Conservation (phyloP, 1,284 basidiomycete species). For the Leccinum pseudoinsigne region DNA sequence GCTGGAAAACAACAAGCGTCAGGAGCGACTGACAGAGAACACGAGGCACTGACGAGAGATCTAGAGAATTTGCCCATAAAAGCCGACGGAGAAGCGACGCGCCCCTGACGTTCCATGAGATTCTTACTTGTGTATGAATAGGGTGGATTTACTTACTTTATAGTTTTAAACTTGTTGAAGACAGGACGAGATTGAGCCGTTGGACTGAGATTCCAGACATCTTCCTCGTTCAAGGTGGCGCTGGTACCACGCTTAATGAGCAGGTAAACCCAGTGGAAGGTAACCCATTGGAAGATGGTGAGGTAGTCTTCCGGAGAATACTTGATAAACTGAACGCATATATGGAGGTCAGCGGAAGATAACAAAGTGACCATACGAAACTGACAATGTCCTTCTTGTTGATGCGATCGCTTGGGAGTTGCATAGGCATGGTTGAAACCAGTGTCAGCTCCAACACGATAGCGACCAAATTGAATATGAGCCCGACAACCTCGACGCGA, state of each 20-base stretch:
- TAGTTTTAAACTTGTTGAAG: constrained; percentile 45
- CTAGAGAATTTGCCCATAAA: constrained; percentile 68
- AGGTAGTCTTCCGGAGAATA: constrained; percentile 64
- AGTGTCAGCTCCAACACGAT: constrained; percentile 36
- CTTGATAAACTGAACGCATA: constrained; percentile 37
- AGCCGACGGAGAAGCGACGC: constrained; percentile 63
- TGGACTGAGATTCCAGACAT: constrained; percentile 59
- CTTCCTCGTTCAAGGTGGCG: constrained; percentile 53
- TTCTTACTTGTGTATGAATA: not conserved
- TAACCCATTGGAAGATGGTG: constrained; percentile 65
- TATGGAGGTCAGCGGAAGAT: not conserved
- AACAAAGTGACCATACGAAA: not conserved
- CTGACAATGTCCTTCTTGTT: constrained; percentile 42
- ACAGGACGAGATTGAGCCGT: constrained; percentile 54
- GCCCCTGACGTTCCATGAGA: constrained; percentile 29
- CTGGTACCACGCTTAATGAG: constrained; percentile 52
- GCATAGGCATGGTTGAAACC: constrained; percentile 45
- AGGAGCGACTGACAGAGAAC: not conserved
- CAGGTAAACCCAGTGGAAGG: constrained; percentile 65
- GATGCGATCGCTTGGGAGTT: constrained; percentile 40
- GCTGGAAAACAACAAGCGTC: constrained; percentile 24
- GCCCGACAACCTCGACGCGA: constrained; percentile 24
- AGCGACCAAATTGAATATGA: constrained; percentile 39
- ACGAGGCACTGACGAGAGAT: constrained; percentile 50
- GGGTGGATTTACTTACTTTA: constrained; percentile 34